Conservation (phyloP, 2,329 filamentous ascomycete species). For the Akanthomyces muscarius region DNA sequence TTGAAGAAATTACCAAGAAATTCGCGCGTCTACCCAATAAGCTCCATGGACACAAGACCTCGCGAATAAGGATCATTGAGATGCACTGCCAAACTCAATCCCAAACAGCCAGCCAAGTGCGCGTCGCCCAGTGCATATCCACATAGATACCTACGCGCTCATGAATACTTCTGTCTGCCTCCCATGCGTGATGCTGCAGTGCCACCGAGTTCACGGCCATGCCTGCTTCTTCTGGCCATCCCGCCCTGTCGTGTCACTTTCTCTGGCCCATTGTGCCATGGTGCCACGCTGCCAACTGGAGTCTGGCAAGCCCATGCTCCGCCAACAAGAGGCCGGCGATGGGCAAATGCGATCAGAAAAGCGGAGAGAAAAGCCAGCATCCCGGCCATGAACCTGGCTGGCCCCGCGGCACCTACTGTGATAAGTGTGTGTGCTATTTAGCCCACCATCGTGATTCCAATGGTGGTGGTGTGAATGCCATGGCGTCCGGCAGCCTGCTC, state of each 20-base stretch:
- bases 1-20: neutral
- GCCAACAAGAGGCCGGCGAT: neutral
- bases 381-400: neutral
- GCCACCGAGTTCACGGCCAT: neutral
- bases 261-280: neutral
- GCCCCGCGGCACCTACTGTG: no score
- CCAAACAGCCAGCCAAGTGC: no score
- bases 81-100: neutral
- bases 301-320: neutral
- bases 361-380: conserved; percentile 14
- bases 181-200: neutral
- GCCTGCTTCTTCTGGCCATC: neutral
- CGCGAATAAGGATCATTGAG: neutral
- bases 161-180: neutral
- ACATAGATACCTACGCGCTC: no score
- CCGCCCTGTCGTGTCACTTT: no score
- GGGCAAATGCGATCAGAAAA: conserved; percentile 13
- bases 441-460: neutral
- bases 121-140: no score
- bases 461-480: neutral
- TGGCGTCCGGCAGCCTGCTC: neutral
- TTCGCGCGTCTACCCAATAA: neutral
- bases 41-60: no score
- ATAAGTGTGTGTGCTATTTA: no score
- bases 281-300: neutral